Base-by-base conservation (phyloP, 331 rosid species). In the Telfairia occidentalis region DNA sequence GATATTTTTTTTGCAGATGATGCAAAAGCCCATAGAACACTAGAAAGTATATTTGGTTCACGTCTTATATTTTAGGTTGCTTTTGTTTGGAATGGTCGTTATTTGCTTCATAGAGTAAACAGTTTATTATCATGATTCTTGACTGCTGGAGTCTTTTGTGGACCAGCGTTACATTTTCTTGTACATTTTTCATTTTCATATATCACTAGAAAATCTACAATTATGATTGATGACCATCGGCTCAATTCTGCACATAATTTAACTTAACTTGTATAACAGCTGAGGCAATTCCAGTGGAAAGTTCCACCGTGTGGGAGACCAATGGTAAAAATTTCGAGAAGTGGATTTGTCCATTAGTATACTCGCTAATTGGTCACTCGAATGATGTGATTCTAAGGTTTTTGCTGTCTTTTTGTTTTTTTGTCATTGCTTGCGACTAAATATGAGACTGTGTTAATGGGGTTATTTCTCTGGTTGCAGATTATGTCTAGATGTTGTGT, bases 331-430 rank as follows among this genome's bases (percentile, higher is more conserved):
- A 89, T 60, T 93, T 90, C 70, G 92, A 89, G 81, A 81, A 43
- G 77, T 93, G 98, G 98, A 85, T 93, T 67, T 93, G 98, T 78
- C 91, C 90, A 1, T 86, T 93, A 84, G 92, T 85, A 61, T 84
- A 85, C 84, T 79, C 92, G 19, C 90, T 93, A 55, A 81, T 84
- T 81, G 88, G 88, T 79, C 75, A 83, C 78, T 90, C 96, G 80
- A 81, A 75, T 77, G 98, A 93, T 78, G 90, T 88, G 77, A 88
- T 85, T 77, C 83, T 91, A 66, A 90, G 98, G 98, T 93, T 83
- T 59, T 26, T 15, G 42, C n/a, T 61, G 26, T 81, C 59, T 21
- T 59, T 7, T 69, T 32, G 15, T 40, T 21, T 11, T 26, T 19
- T 67, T 67, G 77, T 63, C 29, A 3, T 29, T 35, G 28, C 35